Evolutionary conservation across 768 basidiomycete species (phyloP), one percentile per base, ranked within the genome.

Genomic region (Tricholoma sp.): DNA sequence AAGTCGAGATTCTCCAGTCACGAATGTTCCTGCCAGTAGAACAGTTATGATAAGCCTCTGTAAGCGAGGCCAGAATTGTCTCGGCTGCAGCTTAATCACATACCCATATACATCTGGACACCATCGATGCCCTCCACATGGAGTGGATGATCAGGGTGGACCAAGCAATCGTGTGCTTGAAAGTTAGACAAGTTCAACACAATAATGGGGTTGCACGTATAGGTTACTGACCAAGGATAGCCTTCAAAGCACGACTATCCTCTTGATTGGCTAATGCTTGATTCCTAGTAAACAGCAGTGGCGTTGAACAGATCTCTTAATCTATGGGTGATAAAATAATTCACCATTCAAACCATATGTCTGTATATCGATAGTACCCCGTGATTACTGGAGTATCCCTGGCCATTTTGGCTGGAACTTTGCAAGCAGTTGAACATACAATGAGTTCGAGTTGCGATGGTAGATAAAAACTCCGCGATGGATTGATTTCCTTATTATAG

Each of bases 331-430:
- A 45, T 21, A 2, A 8, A 14, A 3, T 31, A 41, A 61, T 64
- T 61, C 63, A 87, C 90, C 87, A 91, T 68, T 91, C 85, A 56
- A 84, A 92, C 80, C 84, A 87, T 53, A 94, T 85, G 70, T 94
- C 91, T 0, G 90, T 90, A 67, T 88, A 93, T 53, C 92, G 76
- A 68, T 91, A 92, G 65, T 86, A 92, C 12, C 89, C 89, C 57
- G 80, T 85, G 50, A 85, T 70, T 4, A 82, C 76, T 4, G 79
- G 73, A 24, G 71, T 65, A 47, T 73, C 69, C 49, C 63, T 63
- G 19, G 61, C 59, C 68, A 69, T 69, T 58, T 55, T 55, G 60
- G 55, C 32, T 34, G 54, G 47, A 45, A 45, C 24, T 27, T 5
- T 3, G 24, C 24, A 27, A n/a, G 43, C 29, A 27, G 49, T 54